These are phyloP conservation scores for Venturia carpophila DNA, from an alignment of 2,329 filamentous ascomycete species.

Conservation along the genomic window DNA sequence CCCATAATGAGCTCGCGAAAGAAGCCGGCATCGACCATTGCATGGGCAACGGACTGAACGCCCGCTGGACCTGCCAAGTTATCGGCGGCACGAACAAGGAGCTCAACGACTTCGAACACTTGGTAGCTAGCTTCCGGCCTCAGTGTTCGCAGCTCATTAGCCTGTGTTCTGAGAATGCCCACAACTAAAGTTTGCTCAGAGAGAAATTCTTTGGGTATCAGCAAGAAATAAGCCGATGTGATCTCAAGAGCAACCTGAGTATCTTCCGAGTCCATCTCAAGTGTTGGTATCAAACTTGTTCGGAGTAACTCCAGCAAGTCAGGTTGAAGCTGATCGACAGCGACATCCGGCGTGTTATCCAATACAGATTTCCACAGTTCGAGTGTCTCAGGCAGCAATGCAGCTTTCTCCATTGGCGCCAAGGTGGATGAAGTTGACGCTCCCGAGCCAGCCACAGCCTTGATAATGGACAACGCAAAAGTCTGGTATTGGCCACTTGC, in stretches of 20 bases:
- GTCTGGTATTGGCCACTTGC: slow-evolving; percentile 11
- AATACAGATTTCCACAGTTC: slow-evolving; percentile 81
- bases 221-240: slow-evolving; percentile 41
- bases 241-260: slow-evolving; percentile 43
- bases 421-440: slow-evolving; percentile 47
- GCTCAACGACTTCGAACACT: slow-evolving; percentile 40
- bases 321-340: slow-evolving; percentile 30
- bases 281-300: slow-evolving; percentile 40
- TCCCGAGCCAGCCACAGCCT: slow-evolving; percentile 31
- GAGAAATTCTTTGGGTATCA: slow-evolving; percentile 40
- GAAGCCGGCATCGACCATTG: slow-evolving; percentile 26
- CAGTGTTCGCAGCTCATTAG: slow-evolving; percentile 39
- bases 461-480: slow-evolving; percentile 60
- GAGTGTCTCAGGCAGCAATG: slow-evolving; percentile 83
- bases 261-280: slow-evolving; percentile 41
- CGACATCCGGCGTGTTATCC: slow-evolving; percentile 45
- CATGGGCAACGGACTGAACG: slow-evolving; percentile 32
- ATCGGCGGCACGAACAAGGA: slow-evolving; percentile 44
- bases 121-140: slow-evolving; percentile 42
- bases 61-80: slow-evolving; percentile 43
- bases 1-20: slow-evolving; percentile 46
- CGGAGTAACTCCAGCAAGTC: slow-evolving; percentile 36
- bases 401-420: slow-evolving; percentile 55
- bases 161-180: slow-evolving; percentile 33
- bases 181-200: slow-evolving; percentile 33